These are phyloP conservation scores for Wallacemonas sp. DNA, from an alignment of 208 protist species.

Conservation along the genomic window DNA sequence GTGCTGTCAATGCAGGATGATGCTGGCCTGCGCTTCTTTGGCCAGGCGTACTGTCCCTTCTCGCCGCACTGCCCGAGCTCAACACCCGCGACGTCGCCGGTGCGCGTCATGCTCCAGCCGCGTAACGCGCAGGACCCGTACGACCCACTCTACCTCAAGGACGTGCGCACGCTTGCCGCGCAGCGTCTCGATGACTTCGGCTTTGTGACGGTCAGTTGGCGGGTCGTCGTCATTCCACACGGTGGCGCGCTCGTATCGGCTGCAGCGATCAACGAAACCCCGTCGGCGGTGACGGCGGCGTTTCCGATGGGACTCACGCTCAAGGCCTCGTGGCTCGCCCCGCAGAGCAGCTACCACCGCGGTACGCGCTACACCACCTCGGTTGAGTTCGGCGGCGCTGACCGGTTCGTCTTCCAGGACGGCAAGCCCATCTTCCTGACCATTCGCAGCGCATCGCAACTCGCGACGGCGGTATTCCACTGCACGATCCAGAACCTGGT, in stretches of 20 bases:
- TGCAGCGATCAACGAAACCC: neutral
- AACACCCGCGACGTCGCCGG: constrained; percentile 25
- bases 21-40: constrained; percentile 32
- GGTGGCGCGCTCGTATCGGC: constrained; percentile 55
- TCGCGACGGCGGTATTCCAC: constrained; percentile 48
- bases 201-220: constrained; percentile 75
- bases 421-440: constrained; percentile 52
- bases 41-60: constrained; percentile 79
- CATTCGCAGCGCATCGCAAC: constrained; percentile 39
- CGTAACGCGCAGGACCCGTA: constrained; percentile 60
- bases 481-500: constrained; percentile 64
- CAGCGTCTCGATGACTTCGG: constrained; percentile 81
- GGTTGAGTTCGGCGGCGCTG: constrained; percentile 70
- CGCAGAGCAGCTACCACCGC: constrained; percentile 36
- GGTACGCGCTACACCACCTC: constrained; percentile 63
- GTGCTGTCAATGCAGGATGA: constrained; percentile 43
- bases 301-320: constrained; percentile 79
- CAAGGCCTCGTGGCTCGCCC: constrained; percentile 67
- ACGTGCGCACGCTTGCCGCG: constrained; percentile 49
- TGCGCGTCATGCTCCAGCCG: constrained; percentile 80
- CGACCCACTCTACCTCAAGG: constrained; percentile 59
- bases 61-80: constrained; percentile 58
- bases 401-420: constrained; percentile 48
- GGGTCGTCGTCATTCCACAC: constrained; percentile 57
- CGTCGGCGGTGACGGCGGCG: constrained; percentile 10